Base-by-base conservation (phyloP, 495 filamentous ascomycete genomes). In the Penicillium verhagenii region DNA sequence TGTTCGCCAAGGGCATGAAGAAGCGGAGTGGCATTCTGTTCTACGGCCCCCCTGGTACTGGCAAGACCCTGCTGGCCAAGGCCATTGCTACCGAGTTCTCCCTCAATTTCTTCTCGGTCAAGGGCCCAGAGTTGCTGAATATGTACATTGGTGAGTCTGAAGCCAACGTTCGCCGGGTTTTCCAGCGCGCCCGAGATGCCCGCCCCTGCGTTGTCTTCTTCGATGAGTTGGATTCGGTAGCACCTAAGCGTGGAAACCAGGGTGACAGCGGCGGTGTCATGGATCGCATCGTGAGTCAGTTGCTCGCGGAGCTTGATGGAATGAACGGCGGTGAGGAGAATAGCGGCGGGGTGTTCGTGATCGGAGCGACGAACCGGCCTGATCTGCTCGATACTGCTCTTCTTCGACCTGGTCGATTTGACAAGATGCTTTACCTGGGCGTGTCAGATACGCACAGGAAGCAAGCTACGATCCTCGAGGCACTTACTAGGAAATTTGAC, bases 61-160 rank as follows among this genome's bases (percentile, higher is more conserved):
- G 94, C 28, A 99, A 99, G 74, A 99, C 94, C 0, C 75, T 99
- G 20, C 82, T 99, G 24, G 94, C 94, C 29, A 97, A 97, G 75
- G 94, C 94, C 35, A 97, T 99, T 64, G 94, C 94, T 1, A 97
- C 95, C 0, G 94, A 97, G 61, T 97, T 97, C 77, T 95, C 90
- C 47, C 82, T 99, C 64, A 99, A 99, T 60, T 99, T 99, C 80
- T 97, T 99, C 83, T 91, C 86, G 47, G 91, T 99, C 71, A 99
- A 99, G 72, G 94, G 94, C 2, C 94, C 94, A 1, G 94, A 98
- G 73, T 71, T 98, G 61, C 84, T 98, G 16, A 98, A 98, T 65
- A 98, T 97, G 94, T 98, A 98, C 65, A 97, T 98, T 67, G 94
- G 94, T 72, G 94, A 97, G 71, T 96, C 91, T 8, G 94, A 98